phyloP scores from a whole-genome alignment of 768 basidiomycete genomes.

The Goffeauzyma gilvescens region DNA sequence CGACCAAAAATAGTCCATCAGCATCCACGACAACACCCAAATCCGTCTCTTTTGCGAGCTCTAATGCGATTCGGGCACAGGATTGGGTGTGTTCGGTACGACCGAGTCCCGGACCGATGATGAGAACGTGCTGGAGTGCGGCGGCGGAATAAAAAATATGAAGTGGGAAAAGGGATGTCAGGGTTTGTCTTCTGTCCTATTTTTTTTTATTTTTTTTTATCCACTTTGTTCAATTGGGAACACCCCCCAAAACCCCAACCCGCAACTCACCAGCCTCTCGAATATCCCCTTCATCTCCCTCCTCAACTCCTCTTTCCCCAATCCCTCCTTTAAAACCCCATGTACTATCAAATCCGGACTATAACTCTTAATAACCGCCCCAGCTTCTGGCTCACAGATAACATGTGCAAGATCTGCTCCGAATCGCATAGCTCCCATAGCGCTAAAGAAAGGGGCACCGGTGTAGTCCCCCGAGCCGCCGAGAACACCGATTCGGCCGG shows the following conservation, averaged over 20 bases:
- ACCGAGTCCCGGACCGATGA: slow-evolving; percentile 87
- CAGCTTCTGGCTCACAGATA: slow-evolving; percentile 84
- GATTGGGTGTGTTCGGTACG: slow-evolving; percentile 75
- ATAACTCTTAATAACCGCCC: slow-evolving; percentile 85
- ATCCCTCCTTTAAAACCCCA: slow-evolving; percentile 57
- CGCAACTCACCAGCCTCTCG: slow-evolving; percentile 41
- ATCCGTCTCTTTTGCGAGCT: slow-evolving; percentile 49
- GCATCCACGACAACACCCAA: slow-evolving; percentile 91
- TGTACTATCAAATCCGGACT: slow-evolving; percentile 91
- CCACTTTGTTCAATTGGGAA: too few species aligned
- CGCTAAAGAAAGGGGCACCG: slow-evolving; percentile 89
- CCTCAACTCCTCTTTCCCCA: slow-evolving; percentile 37
- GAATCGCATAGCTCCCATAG: slow-evolving; percentile 72
- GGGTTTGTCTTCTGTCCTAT: too few species aligned
- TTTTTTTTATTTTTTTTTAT: too few species aligned
- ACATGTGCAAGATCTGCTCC: slow-evolving; percentile 92
- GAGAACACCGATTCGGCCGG: slow-evolving; percentile 78
- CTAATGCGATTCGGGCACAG: slow-evolving; percentile 57
- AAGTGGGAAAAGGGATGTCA: too few species aligned
- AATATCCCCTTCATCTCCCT: slow-evolving; percentile 42
- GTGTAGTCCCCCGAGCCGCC: slow-evolving; percentile 95
- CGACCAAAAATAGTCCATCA: slow-evolving; percentile 66
- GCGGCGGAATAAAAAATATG: neutral
- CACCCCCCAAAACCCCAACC: too few species aligned
- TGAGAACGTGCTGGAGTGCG: slow-evolving; percentile 62